Evolutionary conservation across 2,329 filamentous ascomycete species (phyloP), one percentile per base, ranked within the genome.

Genomic region (Diaporthe sp.): DNA sequence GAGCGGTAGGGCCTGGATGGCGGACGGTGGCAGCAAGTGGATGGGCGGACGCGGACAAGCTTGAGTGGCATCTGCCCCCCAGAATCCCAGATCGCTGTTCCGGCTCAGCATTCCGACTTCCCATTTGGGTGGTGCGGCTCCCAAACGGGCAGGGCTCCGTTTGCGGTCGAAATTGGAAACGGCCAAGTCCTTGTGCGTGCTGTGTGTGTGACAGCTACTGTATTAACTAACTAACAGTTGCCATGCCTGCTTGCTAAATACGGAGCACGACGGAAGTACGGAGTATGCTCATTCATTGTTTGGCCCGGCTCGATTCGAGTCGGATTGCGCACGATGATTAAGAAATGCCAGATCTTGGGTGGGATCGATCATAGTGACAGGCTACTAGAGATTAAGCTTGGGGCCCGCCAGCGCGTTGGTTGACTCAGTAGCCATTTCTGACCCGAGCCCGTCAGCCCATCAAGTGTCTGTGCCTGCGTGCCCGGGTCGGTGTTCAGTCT

Each of bases 101-200:
- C 68, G 68, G 68, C 68, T 30, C 22, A 32, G 51, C 27, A 56
- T 50, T 70, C 68, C 51, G 70, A 63, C 56, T 44, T 63, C 22
- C 70, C 69, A 61, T 50, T 70, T 39, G n/a, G 35, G 56, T 32
- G 44, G 10, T 10, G 4, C 17, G 27, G 25, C 13, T 19, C 27
- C 30, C 35, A 71, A 32, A 71, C 47, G n/a, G 47, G 44, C 47
- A 50, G 69, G 56, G 70, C 50, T 71, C 56, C 70, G 56, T 63
- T 71, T 61, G 27, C 30, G 19, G 1, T 53, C n/a, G 63, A 53
- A 39, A 37, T 68, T 32, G 47, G 63, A 68, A 53, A 53, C 63
- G 47, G 44, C 63, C 63, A 53, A 53, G 63, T 32, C 13, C 63
- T 44, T 30, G 47, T 22, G 44, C 2, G 30, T 37, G 61, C 61